Evolutionary conservation across 2,329 filamentous ascomycete species (phyloP).

Genomic region (Davidsoniella virescens): DNA sequence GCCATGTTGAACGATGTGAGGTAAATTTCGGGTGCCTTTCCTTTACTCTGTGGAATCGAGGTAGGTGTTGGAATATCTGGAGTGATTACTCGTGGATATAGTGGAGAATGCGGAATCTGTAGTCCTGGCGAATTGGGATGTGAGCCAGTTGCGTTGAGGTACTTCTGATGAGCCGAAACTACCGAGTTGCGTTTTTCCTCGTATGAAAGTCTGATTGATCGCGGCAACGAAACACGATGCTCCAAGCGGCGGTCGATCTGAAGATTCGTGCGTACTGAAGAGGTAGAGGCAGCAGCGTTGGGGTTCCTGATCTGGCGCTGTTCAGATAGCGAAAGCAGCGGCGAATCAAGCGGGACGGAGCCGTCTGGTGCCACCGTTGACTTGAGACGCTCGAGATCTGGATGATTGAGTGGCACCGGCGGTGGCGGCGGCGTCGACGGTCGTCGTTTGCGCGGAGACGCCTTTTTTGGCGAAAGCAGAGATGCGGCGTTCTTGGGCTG

Average conservation of each 20-base stretch:
- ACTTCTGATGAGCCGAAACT: not conserved
- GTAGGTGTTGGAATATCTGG: conserved; percentile 16
- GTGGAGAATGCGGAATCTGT: not conserved
- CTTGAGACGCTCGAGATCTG: conserved; percentile 24
- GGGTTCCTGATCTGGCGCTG: conserved; percentile 31
- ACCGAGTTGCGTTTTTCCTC: conserved; percentile 26
- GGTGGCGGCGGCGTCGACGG: conserved; percentile 38
- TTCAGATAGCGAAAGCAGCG: conserved; percentile 34
- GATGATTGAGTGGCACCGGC: conserved; percentile 32
- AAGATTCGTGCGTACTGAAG: conserved; percentile 26
- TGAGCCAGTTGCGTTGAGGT: not conserved
- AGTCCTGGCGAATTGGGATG: not conserved
- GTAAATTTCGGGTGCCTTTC: conserved; percentile 34
- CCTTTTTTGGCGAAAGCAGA: not conserved
- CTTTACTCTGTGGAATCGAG: not conserved
- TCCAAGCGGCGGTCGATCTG: conserved; percentile 31
- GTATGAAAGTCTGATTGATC: conserved; percentile 36
- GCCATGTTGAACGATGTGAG: conserved; percentile 19
- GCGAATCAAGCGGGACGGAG: conserved; percentile 30
- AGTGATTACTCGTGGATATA: not conserved
- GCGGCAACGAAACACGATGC: conserved; percentile 36
- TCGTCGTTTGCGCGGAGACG: conserved; percentile 25
- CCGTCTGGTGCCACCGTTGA: conserved; percentile 21
- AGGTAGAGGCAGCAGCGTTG: conserved; percentile 14
- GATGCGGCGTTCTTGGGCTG: conserved; percentile 16